These are phyloP conservation scores for Paraconiothyrium brasiliense DNA, from an alignment of 2,329 filamentous ascomycete genomes.

Conservation along the genomic window DNA sequence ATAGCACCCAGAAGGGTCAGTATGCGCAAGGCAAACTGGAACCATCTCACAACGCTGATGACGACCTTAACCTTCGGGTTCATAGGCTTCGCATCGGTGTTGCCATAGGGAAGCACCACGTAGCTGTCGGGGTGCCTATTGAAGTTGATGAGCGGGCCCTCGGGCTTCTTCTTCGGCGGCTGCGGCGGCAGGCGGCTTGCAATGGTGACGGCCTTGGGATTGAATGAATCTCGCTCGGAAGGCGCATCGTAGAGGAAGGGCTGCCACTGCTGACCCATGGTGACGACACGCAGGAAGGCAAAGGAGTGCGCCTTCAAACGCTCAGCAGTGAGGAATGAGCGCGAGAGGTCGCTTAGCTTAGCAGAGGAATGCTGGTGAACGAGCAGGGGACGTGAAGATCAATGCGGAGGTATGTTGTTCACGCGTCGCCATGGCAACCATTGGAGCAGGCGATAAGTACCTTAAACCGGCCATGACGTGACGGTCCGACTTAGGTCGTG, in stretches of 20 bases:
- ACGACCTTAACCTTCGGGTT: constrained; percentile 73
- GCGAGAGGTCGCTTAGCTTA: constrained; percentile 45
- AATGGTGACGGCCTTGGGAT: constrained; percentile 85
- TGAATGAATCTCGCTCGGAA: constrained; percentile 68
- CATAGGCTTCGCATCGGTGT: constrained; percentile 71
- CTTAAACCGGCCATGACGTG: constrained; percentile 30
- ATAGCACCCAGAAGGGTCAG: constrained; percentile 74
- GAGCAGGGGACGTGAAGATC: constrained; percentile 41
- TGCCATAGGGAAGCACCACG: constrained; percentile 69
- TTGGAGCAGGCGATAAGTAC: constrained; percentile 25
- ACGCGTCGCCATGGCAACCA: constrained; percentile 43
- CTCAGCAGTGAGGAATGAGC: constrained; percentile 38
- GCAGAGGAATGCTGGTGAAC: constrained; percentile 47
- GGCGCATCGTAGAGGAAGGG: constrained; percentile 78
- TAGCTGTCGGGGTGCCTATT: constrained; percentile 86
- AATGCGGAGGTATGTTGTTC: constrained; percentile 39
- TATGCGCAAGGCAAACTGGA: constrained; percentile 74
- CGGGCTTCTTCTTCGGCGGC: constrained; percentile 67
- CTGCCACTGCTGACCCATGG: constrained; percentile 61
- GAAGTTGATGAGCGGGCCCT: constrained; percentile 82
- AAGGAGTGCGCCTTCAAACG: constrained; percentile 39
- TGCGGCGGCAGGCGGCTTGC: constrained; percentile 76
- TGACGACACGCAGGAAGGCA: constrained; percentile 33
- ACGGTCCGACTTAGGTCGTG: constrained; percentile 10
- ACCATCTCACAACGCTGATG: constrained; percentile 73